phyloP scores from a whole-genome alignment of 768 basidiomycete genomes.

The Suillus lakei region DNA sequence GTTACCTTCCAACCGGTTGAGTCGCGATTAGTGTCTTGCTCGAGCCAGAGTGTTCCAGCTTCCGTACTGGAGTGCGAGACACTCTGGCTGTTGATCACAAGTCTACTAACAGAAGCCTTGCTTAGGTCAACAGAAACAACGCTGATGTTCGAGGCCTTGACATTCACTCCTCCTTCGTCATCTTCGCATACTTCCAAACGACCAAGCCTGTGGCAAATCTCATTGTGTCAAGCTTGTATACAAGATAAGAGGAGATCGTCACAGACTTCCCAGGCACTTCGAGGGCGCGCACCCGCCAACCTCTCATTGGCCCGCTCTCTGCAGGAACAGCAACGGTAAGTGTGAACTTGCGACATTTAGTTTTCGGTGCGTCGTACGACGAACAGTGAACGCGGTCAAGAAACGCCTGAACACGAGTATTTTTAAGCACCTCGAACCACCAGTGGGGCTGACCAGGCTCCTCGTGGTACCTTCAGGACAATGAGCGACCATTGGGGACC shows the following conservation, averaged over 20 bases:
- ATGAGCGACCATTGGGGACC: conserved; percentile 1
- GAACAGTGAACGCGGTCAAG: conserved; percentile 42
- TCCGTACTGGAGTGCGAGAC: background rate
- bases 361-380: background rate
- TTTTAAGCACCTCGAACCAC: conserved; percentile 65
- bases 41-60: conserved; percentile 16
- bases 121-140: conserved; percentile 26
- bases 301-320: conserved; percentile 73
- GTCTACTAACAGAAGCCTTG: background rate
- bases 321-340: conserved; percentile 73
- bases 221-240: background rate
- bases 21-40: conserved; percentile 3
- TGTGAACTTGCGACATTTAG: conserved; percentile 50
- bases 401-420: conserved; percentile 59
- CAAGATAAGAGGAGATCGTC: background rate
- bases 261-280: conserved; percentile 70
- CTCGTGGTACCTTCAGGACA: conserved; percentile 57
- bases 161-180: conserved; percentile 11
- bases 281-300: conserved; percentile 67
- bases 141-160: conserved; percentile 31
- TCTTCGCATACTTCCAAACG: conserved; percentile 9
- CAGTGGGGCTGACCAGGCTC: conserved; percentile 69
- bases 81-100: conserved; percentile 21
- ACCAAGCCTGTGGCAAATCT: background rate
- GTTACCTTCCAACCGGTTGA: background rate